Evolutionary conservation across 495 filamentous ascomycete species (phyloP), one percentile per base, ranked within the genome.

Genomic region (Jackrogersella multiformis): DNA sequence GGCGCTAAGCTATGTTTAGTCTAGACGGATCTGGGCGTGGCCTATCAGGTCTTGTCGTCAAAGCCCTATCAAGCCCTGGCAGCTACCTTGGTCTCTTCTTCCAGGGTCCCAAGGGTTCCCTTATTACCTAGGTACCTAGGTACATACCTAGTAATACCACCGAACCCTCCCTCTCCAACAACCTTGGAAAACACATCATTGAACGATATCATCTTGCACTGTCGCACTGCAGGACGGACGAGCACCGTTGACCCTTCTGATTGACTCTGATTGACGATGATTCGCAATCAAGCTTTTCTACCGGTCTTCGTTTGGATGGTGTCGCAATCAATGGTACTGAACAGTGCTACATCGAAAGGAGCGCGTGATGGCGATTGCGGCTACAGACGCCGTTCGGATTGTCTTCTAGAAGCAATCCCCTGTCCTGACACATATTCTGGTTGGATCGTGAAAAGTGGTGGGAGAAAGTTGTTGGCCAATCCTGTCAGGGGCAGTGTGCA

Each of bases 271-370:
- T 61, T 52, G 56, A 70, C 56, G 44, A 42, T 18, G 51, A 65
- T 62, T 61, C 24, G 67, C 67, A 70, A 70, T 66, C 67, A 65
- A 70, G 67, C 61, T 70, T 70, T 70, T 65, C 67, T 66, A 66
- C 67, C 67, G 67, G 61, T 66, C 61, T 56, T 61, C 15, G 26
- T 38, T n/a, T 58, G 52, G 61, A 51, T 69, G 44, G 66, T 57
- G 56, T 55, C 36, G 67, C 53, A 62, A 59, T 54, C 51, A 55
- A 54, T 51, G 56, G 36, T 15, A 61, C 42, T 61, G 34, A 58
- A 52, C 42, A 39, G 8, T 65, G 52, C 57, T 57, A 69, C 66
- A 12, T 58, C 56, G 49, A 70, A 61, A 62, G 36, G 52, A 26
- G 61, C 67, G 67, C 67, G 67, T 70, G 67, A 70, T 62, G 53